phyloP scores from a whole-genome alignment of 192 early-diverging fungal species.

The Backusella westeae region DNA sequence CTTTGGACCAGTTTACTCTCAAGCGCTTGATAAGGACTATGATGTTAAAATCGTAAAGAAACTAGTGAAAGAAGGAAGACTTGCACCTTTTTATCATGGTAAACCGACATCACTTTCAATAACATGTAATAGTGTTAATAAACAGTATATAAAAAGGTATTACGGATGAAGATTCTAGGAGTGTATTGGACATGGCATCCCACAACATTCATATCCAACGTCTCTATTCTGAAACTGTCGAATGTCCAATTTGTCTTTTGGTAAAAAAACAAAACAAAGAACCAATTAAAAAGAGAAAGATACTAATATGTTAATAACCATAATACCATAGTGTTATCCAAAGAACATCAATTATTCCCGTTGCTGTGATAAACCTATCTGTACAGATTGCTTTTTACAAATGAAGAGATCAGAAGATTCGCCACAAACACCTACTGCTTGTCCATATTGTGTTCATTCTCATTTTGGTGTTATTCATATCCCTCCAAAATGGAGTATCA shows the following conservation, averaged over 20 bases:
- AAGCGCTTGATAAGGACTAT: conserved; percentile 15
- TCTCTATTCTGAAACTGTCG: conserved; percentile 22
- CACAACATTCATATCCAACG: background rate
- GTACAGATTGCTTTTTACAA: conserved; percentile 96
- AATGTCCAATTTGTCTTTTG: conserved; percentile 34
- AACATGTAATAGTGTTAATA: too few relatives aligned
- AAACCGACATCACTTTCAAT: background rate
- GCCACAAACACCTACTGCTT: conserved; percentile 62
- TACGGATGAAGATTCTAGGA: background rate
- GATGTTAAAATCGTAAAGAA: conserved; percentile 19
- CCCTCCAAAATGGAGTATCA: conserved; percentile 2
- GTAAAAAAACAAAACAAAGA: background rate
- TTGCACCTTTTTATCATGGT: conserved; percentile 34
- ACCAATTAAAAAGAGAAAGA: background rate
- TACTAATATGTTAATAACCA: background rate
- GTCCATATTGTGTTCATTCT: conserved; percentile 85
- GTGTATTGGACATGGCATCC: background rate
- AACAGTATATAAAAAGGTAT: background rate
- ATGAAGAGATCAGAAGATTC: conserved; percentile 82
- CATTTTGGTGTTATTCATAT: conserved; percentile 81
- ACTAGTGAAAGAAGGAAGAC: conserved; percentile 14
- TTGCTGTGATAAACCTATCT: conserved; percentile 94
- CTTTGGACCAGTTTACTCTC: background rate
- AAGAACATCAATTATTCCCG: conserved; percentile 87
- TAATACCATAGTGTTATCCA: conserved; percentile 67